Evolutionary conservation across 2,329 filamentous ascomycete species (phyloP).

Genomic region (Macrophomina phaseolina): DNA sequence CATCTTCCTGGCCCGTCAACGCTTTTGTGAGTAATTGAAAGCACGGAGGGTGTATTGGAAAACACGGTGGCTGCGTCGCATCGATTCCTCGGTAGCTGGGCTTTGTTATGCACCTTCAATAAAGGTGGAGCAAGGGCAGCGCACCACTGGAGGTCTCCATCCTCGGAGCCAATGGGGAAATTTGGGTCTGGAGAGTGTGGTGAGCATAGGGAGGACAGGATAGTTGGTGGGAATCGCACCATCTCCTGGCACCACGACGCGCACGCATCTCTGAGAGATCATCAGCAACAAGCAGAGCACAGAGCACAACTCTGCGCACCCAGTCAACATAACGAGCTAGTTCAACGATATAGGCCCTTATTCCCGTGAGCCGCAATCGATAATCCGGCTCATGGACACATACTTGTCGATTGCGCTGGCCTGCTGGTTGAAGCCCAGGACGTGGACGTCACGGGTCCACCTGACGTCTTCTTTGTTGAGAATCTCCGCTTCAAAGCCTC

Average conservation of each 20-base stretch:
- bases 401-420: conserved; percentile 24
- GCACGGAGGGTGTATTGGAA: conserved; percentile 36
- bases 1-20: conserved; percentile 26
- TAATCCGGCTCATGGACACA: neutral
- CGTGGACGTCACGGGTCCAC: conserved; percentile 31
- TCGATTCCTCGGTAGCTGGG: conserved; percentile 25
- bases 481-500: conserved; percentile 32
- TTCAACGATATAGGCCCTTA: conserved; percentile 32
- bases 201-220: no score
- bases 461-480: conserved; percentile 27
- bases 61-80: no score
- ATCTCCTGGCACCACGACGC: neutral
- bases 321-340: conserved; percentile 29
- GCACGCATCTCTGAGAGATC: neutral
- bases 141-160: conserved; percentile 3
- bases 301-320: neutral
- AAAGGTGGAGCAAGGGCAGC: rapidly evolving
- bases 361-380: neutral
- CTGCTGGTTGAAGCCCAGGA: conserved; percentile 31
- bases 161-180: neutral
- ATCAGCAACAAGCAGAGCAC: neutral
- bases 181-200: neutral
- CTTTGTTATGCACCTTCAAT: neutral
- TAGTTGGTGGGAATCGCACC: neutral
- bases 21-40: conserved; percentile 31